Base-by-base conservation (phyloP, 306 rosid genomes). In the Morella rubra region DNA sequence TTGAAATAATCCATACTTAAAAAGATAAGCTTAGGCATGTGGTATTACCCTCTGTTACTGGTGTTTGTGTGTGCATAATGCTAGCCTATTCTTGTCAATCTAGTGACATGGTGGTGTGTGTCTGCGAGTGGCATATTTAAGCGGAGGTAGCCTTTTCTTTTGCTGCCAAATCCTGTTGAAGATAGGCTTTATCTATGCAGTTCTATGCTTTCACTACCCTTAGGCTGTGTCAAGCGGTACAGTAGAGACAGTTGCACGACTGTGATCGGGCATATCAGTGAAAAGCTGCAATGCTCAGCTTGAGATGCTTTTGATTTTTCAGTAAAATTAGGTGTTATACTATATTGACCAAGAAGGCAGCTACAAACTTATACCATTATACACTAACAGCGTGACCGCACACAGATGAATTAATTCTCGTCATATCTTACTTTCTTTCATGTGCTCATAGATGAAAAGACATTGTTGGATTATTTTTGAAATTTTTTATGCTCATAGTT, bases 401-500 rank as follows among this genome's bases (percentile, higher is more conserved):
- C 5, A 66, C 9, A 66, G 14, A 42, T 42, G 24, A 66, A 16
- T 6, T 42, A n/a, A 66, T 66, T 19, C 11, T 15, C 0, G 20
- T 58, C 45, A 42, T 67, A 50, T 64, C 44, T 54, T 51, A 71
- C 18, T 46, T 54, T 14, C 44, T 58, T 51, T 55, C 40, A 42
- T 77, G 54, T 71, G n/a, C 9, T 66, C 71, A 44, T 18, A 62
- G 16, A 32, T 45, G 7, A 37, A 14, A 37, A 20, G 8, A 16
- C 37, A 42, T 42, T 66, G 71, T 66, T 66, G 50, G 50, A 42
- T 18, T 32, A 41, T 24, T 41, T 66, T 18, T 66, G 71, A 66
- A 41, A 47, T 69, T 41, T 12, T 53, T 42, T 68, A 47, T 46
- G 55, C 79, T 85, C 47, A 75, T 52, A 56, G 16, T 65, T 76